Conservation (phyloP, 371 early-diverging fungal genomes). For the Circinella umbellata region DNA sequence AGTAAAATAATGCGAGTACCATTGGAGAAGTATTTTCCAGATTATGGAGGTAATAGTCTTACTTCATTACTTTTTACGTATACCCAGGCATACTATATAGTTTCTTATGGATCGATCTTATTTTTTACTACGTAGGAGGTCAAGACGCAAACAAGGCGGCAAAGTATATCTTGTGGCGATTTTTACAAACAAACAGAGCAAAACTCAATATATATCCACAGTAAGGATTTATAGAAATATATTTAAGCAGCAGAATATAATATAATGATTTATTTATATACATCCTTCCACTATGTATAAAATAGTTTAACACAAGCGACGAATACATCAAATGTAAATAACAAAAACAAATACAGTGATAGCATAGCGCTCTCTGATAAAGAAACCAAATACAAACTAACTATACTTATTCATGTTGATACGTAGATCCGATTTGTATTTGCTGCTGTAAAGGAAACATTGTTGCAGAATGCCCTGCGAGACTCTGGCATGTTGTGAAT, state of each 20-base stretch:
- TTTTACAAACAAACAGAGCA: slow-evolving; percentile 70
- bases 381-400: no score
- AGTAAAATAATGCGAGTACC: slow-evolving; percentile 58
- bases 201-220: slow-evolving; percentile 78
- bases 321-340: slow-evolving; percentile 70
- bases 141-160: slow-evolving; percentile 73
- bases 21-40: slow-evolving; percentile 60
- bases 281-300: background rate
- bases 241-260: background rate
- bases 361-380: no score
- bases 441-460: slow-evolving; percentile 77
- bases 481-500: slow-evolving; percentile 67
- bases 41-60: slow-evolving; percentile 56
- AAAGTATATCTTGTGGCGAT: slow-evolving; percentile 75
- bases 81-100: background rate
- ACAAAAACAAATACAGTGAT: no score
- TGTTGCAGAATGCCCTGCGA: slow-evolving; percentile 68
- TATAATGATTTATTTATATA: background rate
- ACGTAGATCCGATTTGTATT: slow-evolving; percentile 64
- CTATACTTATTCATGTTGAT: no score
- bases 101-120: background rate
- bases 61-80: background rate
- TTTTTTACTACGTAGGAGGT: slow-evolving; percentile 53
- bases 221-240: slow-evolving; percentile 36
- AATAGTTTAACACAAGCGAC: slow-evolving; percentile 74